Evolutionary conservation across 345 rosid species (phyloP).

Genomic region (Euphorbia lathyris): DNA sequence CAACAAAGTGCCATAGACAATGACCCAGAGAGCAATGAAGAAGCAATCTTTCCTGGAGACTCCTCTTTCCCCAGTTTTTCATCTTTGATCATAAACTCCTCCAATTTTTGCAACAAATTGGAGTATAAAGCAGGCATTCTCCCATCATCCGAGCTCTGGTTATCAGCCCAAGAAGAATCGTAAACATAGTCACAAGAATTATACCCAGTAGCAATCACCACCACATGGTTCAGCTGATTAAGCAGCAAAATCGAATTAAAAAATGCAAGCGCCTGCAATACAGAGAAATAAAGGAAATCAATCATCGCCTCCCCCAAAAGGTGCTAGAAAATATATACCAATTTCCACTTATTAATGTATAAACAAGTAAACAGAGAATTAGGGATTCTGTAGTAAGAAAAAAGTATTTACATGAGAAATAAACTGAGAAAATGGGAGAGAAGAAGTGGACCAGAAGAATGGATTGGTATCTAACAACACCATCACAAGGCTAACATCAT

Average conservation of each 20-base stretch:
- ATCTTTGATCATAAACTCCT: slow-evolving; percentile 58
- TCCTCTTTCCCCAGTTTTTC: slow-evolving; percentile 52
- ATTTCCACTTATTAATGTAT: not conserved
- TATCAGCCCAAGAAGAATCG: slow-evolving; percentile 54
- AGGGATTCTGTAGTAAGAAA: slow-evolving; percentile 18
- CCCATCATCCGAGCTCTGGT: slow-evolving; percentile 40
- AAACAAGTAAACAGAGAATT: not conserved
- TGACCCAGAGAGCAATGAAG: slow-evolving; percentile 81
- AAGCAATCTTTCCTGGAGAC: slow-evolving; percentile 39
- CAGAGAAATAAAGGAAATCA: not conserved
- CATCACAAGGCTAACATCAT: slow-evolving; percentile 79
- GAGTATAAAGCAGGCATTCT: slow-evolving; percentile 51
- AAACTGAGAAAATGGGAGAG: slow-evolving; percentile 64
- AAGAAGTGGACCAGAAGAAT: slow-evolving; percentile 68
- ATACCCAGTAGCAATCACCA: slow-evolving; percentile 80
- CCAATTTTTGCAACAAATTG: slow-evolving; percentile 56
- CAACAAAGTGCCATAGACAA: slow-evolving; percentile 97
- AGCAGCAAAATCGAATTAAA: slow-evolving; percentile 62
- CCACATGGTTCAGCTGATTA: slow-evolving; percentile 77
- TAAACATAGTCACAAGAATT: slow-evolving; percentile 73
- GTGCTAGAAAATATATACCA: not conserved
- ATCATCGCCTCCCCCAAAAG: not conserved
- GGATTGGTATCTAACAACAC: slow-evolving; percentile 83
- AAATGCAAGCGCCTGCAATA: slow-evolving; percentile 77
- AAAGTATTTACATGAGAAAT: slow-evolving; percentile 67